phyloP scores from a whole-genome alignment of 345 rosid genomes.

The Eucalyptus brandiana region DNA sequence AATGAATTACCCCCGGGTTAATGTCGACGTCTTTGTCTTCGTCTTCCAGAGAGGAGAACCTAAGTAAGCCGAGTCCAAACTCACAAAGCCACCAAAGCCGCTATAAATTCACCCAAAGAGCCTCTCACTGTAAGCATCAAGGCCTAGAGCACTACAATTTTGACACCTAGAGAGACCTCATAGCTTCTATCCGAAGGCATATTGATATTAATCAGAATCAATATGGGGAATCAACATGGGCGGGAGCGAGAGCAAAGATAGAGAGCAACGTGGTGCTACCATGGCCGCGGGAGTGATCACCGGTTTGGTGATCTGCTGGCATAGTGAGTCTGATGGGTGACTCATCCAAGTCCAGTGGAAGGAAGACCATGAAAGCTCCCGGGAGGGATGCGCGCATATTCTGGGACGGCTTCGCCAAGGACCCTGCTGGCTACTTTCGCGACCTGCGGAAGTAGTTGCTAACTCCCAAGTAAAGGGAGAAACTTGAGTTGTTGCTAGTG shows the following conservation, averaged over 20 bases:
- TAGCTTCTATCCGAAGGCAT: not conserved
- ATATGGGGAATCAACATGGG: not conserved
- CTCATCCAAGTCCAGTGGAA: not conserved
- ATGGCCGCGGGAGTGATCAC: not conserved
- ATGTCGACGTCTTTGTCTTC: not conserved
- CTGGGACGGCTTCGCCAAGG: not conserved
- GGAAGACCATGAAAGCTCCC: conserved; percentile 3
- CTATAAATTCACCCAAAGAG: not conserved
- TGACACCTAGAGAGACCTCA: not conserved
- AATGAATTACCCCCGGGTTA: too few species aligned
- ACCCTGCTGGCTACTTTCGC: not conserved
- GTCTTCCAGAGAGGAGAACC: not conserved
- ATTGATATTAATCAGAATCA: not conserved
- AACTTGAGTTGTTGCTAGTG: not conserved
- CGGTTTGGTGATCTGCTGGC: not conserved
- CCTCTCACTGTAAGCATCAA: not conserved
- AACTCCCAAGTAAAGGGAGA: not conserved
- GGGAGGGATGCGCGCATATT: not conserved
- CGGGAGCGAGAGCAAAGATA: not conserved
- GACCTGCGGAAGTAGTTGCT: not conserved
- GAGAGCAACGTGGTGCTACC: not conserved
- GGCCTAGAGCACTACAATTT: not conserved
- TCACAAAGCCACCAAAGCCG: not conserved
- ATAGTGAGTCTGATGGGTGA: not conserved
- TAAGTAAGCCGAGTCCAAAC: not conserved